Percentiles rank a stretch among this genome's conserved stretches.
Evolutionary conservation across 495 filamentous ascomycete species (phyloP).

Genomic region (Penicillium atrosanguineum): DNA sequence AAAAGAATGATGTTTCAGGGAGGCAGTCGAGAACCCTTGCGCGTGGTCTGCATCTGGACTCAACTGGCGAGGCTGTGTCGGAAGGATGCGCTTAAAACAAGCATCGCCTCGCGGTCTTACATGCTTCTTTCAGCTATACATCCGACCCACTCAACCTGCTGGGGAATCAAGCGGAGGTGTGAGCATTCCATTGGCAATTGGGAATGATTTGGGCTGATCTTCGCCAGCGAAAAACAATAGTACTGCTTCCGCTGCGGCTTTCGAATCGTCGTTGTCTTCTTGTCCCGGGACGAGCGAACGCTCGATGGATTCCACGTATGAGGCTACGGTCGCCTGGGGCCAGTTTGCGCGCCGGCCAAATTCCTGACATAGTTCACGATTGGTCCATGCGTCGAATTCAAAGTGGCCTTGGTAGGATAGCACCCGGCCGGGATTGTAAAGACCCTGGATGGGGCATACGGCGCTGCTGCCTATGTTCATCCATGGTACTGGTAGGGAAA

Average conservation of each 20-base stretch:
- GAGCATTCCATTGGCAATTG: constrained; percentile 18
- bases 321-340: constrained; percentile 13
- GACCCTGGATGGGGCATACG: constrained; percentile 37
- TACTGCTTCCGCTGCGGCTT: constrained; percentile 38
- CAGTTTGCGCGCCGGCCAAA: constrained; percentile 33
- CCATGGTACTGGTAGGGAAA: constrained; percentile 24
- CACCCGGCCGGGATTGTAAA: constrained; percentile 35
- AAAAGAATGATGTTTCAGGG: neutral
- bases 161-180: constrained; percentile 20
- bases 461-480: constrained; percentile 34
- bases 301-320: constrained; percentile 26
- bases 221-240: constrained; percentile 32
- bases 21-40: neutral
- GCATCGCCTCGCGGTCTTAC: neutral
- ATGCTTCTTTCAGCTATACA: neutral
- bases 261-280: constrained; percentile 36
- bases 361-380: constrained; percentile 30
- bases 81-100: neutral
- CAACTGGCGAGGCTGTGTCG: neutral
- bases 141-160: neutral
- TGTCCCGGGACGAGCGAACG: constrained; percentile 14
- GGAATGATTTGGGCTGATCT: constrained; percentile 5
- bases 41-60: neutral
- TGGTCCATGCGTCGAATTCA: constrained; percentile 42
- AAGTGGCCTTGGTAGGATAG: constrained; percentile 45